Evolutionary conservation across 2,329 filamentous ascomycete genomes (phyloP).

Genomic region (Aureobasidium sp.): DNA sequence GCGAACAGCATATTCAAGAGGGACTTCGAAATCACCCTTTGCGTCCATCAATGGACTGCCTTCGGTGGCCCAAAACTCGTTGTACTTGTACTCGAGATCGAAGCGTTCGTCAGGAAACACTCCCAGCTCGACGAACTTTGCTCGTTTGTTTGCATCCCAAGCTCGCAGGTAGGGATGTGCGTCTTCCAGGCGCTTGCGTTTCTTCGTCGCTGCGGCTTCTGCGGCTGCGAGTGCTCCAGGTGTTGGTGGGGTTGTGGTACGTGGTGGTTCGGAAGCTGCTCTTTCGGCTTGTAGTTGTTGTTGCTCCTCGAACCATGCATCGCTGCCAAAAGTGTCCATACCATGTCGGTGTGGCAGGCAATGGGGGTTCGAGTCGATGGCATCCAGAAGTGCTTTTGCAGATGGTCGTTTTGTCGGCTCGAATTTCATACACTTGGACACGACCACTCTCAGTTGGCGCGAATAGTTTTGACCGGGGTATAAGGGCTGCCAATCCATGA

Average conservation of each 20-base stretch:
- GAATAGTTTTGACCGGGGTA: neutral
- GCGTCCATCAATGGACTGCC: neutral
- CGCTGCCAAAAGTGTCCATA: neutral
- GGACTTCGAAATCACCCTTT: neutral
- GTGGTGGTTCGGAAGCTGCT: neutral
- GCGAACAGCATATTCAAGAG: neutral
- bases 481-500: neutral
- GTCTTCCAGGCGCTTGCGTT: neutral
- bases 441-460: neutral
- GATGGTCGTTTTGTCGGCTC: neutral
- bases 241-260: neutral
- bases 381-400: neutral
- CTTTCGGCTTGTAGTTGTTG: neutral
- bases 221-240: neutral
- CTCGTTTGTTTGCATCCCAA: neutral
- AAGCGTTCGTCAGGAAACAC: neutral
- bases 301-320: neutral
- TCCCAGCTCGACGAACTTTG: neutral
- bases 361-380: neutral
- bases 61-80: neutral
- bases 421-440: neutral
- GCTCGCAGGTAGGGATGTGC: neutral
- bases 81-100: neutral
- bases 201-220: neutral
- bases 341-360: neutral